phyloP scores from a whole-genome alignment of 345 rosid species.

The Clausena lansium region DNA sequence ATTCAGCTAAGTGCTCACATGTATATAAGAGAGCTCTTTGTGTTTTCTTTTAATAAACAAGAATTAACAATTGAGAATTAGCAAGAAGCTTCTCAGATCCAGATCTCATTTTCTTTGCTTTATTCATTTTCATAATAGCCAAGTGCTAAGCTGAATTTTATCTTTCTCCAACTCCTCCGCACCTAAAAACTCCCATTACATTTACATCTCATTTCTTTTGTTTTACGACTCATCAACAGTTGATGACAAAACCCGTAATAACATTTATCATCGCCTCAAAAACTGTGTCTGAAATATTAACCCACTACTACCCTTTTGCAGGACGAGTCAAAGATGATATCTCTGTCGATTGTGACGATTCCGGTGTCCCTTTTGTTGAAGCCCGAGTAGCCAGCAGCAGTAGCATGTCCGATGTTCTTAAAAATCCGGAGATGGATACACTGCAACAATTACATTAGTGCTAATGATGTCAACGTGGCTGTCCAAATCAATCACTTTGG shows the following conservation, averaged over 20 bases:
- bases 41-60: too few species aligned
- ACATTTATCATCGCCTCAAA: not conserved
- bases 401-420: not conserved
- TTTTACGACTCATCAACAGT: not conserved
- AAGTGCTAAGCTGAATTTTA: too few species aligned
- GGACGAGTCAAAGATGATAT: too few species aligned
- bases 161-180: not conserved
- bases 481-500: slow-evolving; percentile 12
- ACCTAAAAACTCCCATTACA: not conserved
- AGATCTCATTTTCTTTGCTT: too few species aligned
- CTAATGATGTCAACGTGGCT: not conserved
- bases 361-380: not conserved
- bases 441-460: not conserved
- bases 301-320: not conserved
- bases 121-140: too few species aligned
- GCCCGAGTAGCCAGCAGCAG: not conserved
- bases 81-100: too few species aligned
- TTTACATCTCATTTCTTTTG: not conserved
- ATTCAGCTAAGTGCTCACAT: too few species aligned
- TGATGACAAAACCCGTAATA: not conserved
- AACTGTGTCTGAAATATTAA: not conserved
- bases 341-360: not conserved
- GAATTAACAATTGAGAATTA: too few species aligned
- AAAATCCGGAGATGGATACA: not conserved
- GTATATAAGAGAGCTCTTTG: too few species aligned